Base-by-base conservation (phyloP, 2,329 filamentous ascomycete species). In the Septoria petroselini region DNA sequence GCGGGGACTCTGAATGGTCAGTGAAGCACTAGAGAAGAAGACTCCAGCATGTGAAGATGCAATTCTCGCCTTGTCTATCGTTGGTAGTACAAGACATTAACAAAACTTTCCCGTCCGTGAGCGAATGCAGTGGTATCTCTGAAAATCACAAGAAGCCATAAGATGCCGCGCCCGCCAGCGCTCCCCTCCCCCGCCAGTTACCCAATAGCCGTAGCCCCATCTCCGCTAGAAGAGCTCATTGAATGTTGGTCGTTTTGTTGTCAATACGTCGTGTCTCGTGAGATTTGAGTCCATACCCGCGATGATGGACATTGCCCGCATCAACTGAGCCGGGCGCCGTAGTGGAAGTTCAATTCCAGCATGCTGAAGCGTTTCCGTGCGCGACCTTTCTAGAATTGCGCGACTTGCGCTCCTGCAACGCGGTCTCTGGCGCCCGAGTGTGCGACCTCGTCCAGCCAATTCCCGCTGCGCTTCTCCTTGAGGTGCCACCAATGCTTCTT, bases 401-500 rank as follows among this genome's bases (percentile, higher is more conserved):
- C 59, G 34, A 62, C 55, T 8, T 62, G 63, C 9, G 61, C 45
- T 3, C 54, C 54, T 30, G 73, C 71, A 9, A 72, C 62, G 12
- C 71, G 71, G 30, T 65, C 65, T 41, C 65, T 70, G n/a, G 71
- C 62, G 2, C 71, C 71, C 14, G 69, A 60, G 50, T 68, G 68
- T 41, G 71, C 67, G 17, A 73, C 58, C 48, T 67, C 64, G 12
- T 71, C 66, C 70, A n/a, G n/a, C n/a, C n/a, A n/a, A 72, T 72
- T 70, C 70, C 72, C 38, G 66, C 65, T 65, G 65, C 54, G 66
- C 69, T 48, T 69, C 51, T 68, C 47, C 48, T 66, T 69, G 19
- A 27, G 25, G 19, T 59, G 48, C 60, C 61, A 65, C 57, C 61
- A 62, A 17, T 61, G 58, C 37, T 59, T 57, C 23, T 52, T 50